Evolutionary conservation across 2,329 filamentous ascomycete species (phyloP).

Genomic region (Colletotrichum sp.): DNA sequence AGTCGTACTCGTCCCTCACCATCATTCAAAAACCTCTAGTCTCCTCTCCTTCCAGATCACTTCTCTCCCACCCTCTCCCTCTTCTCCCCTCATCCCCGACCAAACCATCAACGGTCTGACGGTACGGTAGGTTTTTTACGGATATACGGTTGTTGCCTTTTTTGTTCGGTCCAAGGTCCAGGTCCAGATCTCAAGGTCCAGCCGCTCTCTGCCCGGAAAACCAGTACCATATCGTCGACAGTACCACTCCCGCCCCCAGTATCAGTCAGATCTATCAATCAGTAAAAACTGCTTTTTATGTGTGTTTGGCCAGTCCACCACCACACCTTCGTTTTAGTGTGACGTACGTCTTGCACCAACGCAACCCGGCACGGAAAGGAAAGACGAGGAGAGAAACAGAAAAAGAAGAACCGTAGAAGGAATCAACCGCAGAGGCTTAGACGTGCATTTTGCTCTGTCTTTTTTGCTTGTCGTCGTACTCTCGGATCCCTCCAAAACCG

Average conservation of each 20-base stretch:
- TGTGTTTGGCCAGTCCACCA: conserved; percentile 7
- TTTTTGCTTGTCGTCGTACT: neutral
- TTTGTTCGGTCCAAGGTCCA: neutral
- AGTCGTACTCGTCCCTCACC: conserved; percentile 21
- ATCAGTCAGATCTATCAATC: neutral
- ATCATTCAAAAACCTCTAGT: conserved; percentile 46
- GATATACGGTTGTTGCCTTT: conserved; percentile 5
- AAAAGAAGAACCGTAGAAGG: neutral
- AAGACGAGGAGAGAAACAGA: neutral
- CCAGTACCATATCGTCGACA: neutral
- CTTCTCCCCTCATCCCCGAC: conserved; percentile 33
- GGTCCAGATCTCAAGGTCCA: conserved; percentile 9
- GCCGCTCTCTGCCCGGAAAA: conserved; percentile 10
- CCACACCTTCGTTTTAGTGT: conserved; percentile 6
- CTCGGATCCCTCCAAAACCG: conserved; percentile 11
- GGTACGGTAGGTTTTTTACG: conserved; percentile 19
- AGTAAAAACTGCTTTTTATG: neutral
- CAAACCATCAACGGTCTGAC: conserved; percentile 16
- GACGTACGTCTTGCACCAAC: neutral
- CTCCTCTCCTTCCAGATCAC: conserved; percentile 21
- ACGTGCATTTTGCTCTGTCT: neutral
- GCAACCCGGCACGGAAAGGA: neutral
- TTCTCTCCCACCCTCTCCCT: conserved; percentile 25
- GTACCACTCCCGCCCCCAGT: neutral
- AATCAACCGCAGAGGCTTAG: neutral